Evolutionary conservation across 2,329 filamentous ascomycete species (phyloP), one percentile per base, ranked within the genome.

Genomic region (Nemania diffusa): DNA sequence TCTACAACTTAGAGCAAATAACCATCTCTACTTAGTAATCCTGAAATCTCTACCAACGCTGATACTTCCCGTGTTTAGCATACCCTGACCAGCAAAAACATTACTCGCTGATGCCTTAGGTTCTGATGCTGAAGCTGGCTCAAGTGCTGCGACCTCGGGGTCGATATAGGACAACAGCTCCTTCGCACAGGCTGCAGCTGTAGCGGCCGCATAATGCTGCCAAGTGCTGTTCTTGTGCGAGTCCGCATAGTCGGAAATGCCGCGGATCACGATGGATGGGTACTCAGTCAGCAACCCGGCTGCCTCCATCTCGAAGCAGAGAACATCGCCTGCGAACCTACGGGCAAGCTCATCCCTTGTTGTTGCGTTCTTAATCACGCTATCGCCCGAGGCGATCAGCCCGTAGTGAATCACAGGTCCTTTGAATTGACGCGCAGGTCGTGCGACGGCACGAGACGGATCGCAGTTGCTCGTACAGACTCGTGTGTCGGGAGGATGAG

Each of bases 251-350:
- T 61, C 57, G 11, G 51, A 60, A n/a, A 65, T 61, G 32, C 57
- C 57, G 8, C 63, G 57, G 9, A 65, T 61, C 3, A 65, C 51
- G 11, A 65, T 24, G 22, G 29, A 50, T 6, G 40, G 32, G 5
- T 29, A 44, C n/a, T 51, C 52, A 3, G 50, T 61, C 50, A 61
- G 34, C 51, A 57, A 7, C n/a, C 63, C 63, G 22, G 63, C 63
- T 11, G 57, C 63, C 37, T 61, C 63, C 63, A 65, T 65, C 51
- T 65, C 63, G 20, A 65, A 57, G 26, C 62, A 65, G 51, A 65
- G 62, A 2, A 65, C 26, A 5, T 46, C 50, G 13, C 15, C 17
- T 5, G 5, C 24, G 2, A 48, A 15, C 27, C 11, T 8, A 3
- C 5, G 7, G 2, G 37, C 8, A 15, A 60, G 7, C 0, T 34